These are phyloP conservation scores for Forsythia viridissima DNA, from an alignment of 257 asterid genomes.

Conservation along the genomic window DNA sequence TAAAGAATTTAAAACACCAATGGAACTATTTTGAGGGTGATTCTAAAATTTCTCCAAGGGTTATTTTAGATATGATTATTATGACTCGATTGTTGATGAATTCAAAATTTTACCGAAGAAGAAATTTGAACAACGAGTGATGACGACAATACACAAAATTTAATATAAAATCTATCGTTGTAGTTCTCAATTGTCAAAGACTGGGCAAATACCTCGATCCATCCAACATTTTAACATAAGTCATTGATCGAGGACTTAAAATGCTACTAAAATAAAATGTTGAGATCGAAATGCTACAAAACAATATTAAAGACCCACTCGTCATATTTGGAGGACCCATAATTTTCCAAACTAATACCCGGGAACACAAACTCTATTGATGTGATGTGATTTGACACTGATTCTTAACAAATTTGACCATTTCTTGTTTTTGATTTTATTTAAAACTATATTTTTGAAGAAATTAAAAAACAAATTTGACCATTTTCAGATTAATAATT, in stretches of 20 bases:
- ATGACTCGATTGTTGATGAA: too few species aligned
- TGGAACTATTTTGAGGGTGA: neutral
- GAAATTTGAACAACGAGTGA: too few species aligned
- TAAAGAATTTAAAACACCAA: neutral
- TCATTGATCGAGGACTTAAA: neutral
- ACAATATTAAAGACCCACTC: too few species aligned
- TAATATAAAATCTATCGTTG: neutral
- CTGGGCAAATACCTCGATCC: neutral
- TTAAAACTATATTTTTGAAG: neutral
- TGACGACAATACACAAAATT: neutral
- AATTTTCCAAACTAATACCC: neutral
- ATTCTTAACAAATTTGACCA: neutral
- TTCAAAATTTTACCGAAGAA: neutral
- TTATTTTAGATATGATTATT: too few species aligned
- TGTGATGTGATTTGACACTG: neutral
- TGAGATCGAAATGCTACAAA: neutral
- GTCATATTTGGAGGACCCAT: neutral
- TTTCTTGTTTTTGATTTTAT: neutral
- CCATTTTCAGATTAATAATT: neutral
- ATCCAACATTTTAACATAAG: neutral
- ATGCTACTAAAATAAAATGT: neutral
- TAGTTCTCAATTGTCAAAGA: too few species aligned
- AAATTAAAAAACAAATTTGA: neutral
- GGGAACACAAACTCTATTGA: neutral
- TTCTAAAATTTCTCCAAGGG: neutral